Evolutionary conservation across 768 basidiomycete species (phyloP), one percentile per base, ranked within the genome.

Genomic region (Rhodotorula sphaerocarpa): DNA sequence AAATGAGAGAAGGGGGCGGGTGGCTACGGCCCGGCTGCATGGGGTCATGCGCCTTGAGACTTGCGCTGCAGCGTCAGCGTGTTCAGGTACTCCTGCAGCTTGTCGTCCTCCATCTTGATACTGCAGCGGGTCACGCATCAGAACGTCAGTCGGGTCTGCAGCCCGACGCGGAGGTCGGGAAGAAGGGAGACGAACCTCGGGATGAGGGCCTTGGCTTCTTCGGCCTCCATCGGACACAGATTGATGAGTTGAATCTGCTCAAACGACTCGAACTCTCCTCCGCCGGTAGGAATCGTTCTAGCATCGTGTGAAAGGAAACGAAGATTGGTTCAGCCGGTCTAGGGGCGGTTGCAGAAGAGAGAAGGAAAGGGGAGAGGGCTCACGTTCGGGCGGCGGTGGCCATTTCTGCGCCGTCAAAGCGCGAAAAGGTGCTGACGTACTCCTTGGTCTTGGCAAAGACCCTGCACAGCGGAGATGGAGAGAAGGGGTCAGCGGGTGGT

Each of bases 171-270:
- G 41, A 1, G 21, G 28, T 25, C 45, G 2, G 12, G 28, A 44
- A 23, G 27, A 50, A 27, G 2, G 5, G 25, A 11, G 48, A 20
- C 77, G 25, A 55, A 86, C 90, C 89, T 92, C 11, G 90, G 90
- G 39, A 93, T 79, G 56, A 90, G 81, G 71, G 90, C 90, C 78
- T 90, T 92, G 31, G 90, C 86, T 75, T 93, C 91, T 69, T 93
- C 90, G 7, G 87, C 82, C 61, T 84, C 84, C 44, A 84, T 87
- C 20, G 90, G 90, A 72, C 88, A 90, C 57, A 93, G 75, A 71
- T 93, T 93, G 21, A 88, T 88, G 56, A 93, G 87, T 73, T 93
- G 90, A 4, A 90, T 89, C 7, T 87, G 87, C 78, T 93, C 90
- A 69, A 91, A 92, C 71, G 88, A 87, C 3, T 88, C 88, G 43